Evolutionary conservation across 495 filamentous ascomycete species (phyloP).

Genomic region (Aspergillus haitiensis): DNA sequence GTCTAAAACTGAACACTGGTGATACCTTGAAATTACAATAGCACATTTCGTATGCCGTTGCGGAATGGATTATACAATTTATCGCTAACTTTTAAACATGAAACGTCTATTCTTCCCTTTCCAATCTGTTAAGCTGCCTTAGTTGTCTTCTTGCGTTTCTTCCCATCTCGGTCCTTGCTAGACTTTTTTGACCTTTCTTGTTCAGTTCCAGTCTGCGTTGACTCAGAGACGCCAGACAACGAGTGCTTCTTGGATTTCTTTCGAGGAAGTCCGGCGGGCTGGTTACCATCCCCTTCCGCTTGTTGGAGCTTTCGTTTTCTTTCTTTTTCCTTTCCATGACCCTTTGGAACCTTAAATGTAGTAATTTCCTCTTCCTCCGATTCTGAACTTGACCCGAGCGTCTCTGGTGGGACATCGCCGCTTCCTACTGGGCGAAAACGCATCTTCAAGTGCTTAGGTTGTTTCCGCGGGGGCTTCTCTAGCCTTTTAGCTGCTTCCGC

Average conservation of each 20-base stretch:
- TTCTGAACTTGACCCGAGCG: constrained; percentile 50
- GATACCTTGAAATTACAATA: background rate
- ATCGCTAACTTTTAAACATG: constrained; percentile 16
- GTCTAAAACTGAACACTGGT: too few relatives aligned
- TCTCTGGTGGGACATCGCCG: constrained; percentile 43
- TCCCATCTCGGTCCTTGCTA: constrained; percentile 42
- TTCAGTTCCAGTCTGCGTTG: constrained; percentile 22
- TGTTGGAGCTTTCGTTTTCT: constrained; percentile 45
- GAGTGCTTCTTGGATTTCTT: constrained; percentile 51
- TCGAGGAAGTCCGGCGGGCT: constrained; percentile 30
- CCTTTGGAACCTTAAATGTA: constrained; percentile 38
- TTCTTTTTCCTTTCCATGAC: constrained; percentile 33
- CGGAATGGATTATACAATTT: constrained; percentile 15
- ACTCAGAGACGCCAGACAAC: background rate
- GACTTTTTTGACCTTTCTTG: constrained; percentile 44
- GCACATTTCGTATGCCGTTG: background rate
- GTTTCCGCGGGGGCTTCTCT: constrained; percentile 48
- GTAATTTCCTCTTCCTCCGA: constrained; percentile 41
- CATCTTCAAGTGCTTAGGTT: constrained; percentile 62
- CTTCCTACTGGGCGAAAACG: constrained; percentile 58
- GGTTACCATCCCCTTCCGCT: constrained; percentile 38
- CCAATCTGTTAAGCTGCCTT: constrained; percentile 27
- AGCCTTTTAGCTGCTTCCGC: constrained; percentile 38
- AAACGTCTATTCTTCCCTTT: background rate
- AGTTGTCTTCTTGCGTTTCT: constrained; percentile 46